phyloP scores from a whole-genome alignment of 148 eudicot species.

The Diospyros kaki region DNA sequence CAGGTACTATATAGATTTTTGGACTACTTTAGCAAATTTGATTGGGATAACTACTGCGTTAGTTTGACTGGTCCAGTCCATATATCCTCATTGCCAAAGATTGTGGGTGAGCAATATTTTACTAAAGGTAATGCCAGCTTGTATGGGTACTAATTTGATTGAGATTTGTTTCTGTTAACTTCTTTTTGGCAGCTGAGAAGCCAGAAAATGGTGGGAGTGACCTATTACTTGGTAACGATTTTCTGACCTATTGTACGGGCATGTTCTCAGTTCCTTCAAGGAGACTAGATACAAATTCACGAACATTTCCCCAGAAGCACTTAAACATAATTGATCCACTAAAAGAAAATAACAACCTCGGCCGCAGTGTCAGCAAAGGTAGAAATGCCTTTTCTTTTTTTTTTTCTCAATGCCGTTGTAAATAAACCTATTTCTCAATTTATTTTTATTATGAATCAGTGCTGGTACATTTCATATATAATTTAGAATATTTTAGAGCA shows the following conservation, averaged over 20 bases:
- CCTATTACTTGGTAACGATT: slow-evolving; percentile 59
- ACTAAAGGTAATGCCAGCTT: neutral
- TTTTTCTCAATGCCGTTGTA: neutral
- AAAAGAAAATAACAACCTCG: slow-evolving; percentile 83
- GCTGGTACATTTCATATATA: neutral
- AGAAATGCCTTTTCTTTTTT: slow-evolving; percentile 7
- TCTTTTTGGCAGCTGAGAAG: slow-evolving; percentile 53
- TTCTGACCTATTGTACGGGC: slow-evolving; percentile 50
- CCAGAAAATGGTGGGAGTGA: slow-evolving; percentile 53
- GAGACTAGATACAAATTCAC: slow-evolving; percentile 37
- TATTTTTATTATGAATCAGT: neutral
- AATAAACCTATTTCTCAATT: neutral
- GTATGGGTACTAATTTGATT: neutral
- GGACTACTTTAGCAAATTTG: slow-evolving; percentile 92
- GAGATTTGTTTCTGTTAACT: neutral
- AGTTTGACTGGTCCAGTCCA: slow-evolving; percentile 73
- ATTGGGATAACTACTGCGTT: slow-evolving; percentile 79
- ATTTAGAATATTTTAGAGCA: neutral
- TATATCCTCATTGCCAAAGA: slow-evolving; percentile 61
- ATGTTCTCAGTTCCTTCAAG: slow-evolving; percentile 68
- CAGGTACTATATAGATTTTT: slow-evolving; percentile 89
- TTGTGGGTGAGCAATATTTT: slow-evolving; percentile 54
- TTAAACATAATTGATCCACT: slow-evolving; percentile 94
- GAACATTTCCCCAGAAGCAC: slow-evolving; percentile 52
- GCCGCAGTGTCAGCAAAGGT: slow-evolving; percentile 97